A percentile compares a stretch with the other conserved stretches of the same genome.
Evolutionary conservation across 2,329 filamentous ascomycete species (phyloP).

Genomic region (Aspergillus melleus): DNA sequence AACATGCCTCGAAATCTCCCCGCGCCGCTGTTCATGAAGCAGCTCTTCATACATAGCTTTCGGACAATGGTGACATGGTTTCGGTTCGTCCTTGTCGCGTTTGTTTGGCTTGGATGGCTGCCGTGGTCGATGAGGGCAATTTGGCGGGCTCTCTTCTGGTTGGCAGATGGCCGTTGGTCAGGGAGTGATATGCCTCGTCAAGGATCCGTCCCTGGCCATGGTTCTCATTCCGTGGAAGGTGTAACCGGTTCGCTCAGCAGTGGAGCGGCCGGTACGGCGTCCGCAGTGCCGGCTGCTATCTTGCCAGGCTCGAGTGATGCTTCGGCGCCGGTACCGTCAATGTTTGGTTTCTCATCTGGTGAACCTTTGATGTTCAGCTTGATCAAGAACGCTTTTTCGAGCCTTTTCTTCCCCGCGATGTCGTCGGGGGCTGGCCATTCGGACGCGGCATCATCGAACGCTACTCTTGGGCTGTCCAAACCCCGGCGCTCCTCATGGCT

Average conservation of each 20-base stretch:
- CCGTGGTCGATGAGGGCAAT: conserved; percentile 88
- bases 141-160: conserved; percentile 94
- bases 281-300: conserved; percentile 25
- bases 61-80: conserved; percentile 75
- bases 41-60: conserved; percentile 71
- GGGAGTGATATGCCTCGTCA: conserved; percentile 27
- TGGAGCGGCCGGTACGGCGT: conserved; percentile 22
- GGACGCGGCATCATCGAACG: conserved; percentile 24
- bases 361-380: conserved; percentile 50
- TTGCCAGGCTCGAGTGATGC: conserved; percentile 25
- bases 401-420: conserved; percentile 33
- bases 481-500: conserved; percentile 51
- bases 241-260: conserved; percentile 24
- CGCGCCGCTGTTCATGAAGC: conserved; percentile 73
- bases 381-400: conserved; percentile 45
- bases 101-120: conserved; percentile 85
- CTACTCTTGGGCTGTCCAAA: conserved; percentile 27
- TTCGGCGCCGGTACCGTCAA: conserved; percentile 37
- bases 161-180: conserved; percentile 74
- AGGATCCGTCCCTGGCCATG: conserved; percentile 18
- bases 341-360: conserved; percentile 42
- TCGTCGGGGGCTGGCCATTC: conserved; percentile 29
- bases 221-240: conserved; percentile 27
- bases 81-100: conserved; percentile 73
- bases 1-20: conserved; percentile 88